These are phyloP conservation scores for Penicillium sclerotigenum DNA, from an alignment of 2,329 filamentous ascomycete species.

Conservation along the genomic window DNA sequence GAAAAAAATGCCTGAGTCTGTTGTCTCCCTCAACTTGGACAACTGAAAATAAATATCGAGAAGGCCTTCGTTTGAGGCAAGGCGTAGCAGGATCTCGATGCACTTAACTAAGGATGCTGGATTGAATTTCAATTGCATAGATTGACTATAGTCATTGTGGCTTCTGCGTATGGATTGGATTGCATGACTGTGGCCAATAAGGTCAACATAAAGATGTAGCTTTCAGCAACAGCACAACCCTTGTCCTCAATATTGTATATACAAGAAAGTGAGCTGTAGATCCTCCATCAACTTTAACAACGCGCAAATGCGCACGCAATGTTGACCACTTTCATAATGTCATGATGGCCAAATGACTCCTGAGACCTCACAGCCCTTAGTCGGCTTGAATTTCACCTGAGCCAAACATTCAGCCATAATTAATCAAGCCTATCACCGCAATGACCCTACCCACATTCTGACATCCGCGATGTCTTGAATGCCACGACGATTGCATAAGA, in stretches of 20 bases:
- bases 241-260: not conserved
- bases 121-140: slow-evolving; percentile 14
- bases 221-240: not conserved
- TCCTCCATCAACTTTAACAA: not conserved
- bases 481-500: not conserved
- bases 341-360: not conserved
- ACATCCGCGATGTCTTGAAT: not conserved
- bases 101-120: slow-evolving; percentile 16
- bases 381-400: not conserved
- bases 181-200: not conserved
- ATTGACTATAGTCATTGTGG: slow-evolving; percentile 5
- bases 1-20: slow-evolving; percentile 8
- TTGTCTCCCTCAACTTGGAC: slow-evolving; percentile 16
- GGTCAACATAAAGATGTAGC: not conserved
- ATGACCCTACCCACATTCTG: not conserved
- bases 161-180: not conserved
- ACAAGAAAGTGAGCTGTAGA: not conserved
- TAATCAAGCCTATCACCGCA: not conserved
- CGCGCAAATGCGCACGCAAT: not conserved
- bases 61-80: slow-evolving; percentile 11
- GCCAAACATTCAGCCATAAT: not conserved
- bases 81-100: slow-evolving; percentile 17
- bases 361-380: not conserved
- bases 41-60: slow-evolving; percentile 20
- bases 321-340: not conserved